These are phyloP conservation scores for Saturnispora besseyi DNA, from an alignment of 805 yeast genomes.

Conservation along the genomic window DNA sequence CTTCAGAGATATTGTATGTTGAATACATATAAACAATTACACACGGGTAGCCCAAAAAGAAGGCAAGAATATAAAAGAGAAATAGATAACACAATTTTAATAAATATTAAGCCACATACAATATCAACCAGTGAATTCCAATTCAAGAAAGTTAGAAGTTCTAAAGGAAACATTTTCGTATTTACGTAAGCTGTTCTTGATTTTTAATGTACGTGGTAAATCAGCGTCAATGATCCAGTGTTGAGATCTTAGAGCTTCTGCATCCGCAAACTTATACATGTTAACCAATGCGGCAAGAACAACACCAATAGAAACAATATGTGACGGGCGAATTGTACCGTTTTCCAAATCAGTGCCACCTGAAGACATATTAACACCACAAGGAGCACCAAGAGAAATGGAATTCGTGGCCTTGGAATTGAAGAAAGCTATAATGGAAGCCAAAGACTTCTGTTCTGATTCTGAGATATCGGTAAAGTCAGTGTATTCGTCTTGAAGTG, in stretches of 20 bases:
- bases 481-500: constrained; percentile 74
- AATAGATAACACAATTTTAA: not conserved
- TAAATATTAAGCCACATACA: not conserved
- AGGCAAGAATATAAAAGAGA: no score
- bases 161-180: constrained; percentile 29
- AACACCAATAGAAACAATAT: constrained; percentile 63
- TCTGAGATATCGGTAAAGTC: constrained; percentile 50
- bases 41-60: no score
- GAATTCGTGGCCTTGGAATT: constrained; percentile 40
- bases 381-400: constrained; percentile 70
- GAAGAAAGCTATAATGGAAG: constrained; percentile 56
- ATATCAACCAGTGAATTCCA: not conserved
- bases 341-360: constrained; percentile 37
- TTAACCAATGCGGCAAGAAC: constrained; percentile 57
- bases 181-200: constrained; percentile 36
- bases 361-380: constrained; percentile 77
- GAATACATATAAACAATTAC: no score
- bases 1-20: no score
- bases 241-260: constrained; percentile 38
- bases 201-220: constrained; percentile 46
- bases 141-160: not conserved
- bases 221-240: constrained; percentile 67
- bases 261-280: constrained; percentile 48
- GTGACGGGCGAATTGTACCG: constrained; percentile 31
- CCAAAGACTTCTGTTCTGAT: constrained; percentile 33